These are phyloP conservation scores for Ceratocystis huliohia DNA, from an alignment of 2,329 filamentous ascomycete genomes.

Conservation along the genomic window DNA sequence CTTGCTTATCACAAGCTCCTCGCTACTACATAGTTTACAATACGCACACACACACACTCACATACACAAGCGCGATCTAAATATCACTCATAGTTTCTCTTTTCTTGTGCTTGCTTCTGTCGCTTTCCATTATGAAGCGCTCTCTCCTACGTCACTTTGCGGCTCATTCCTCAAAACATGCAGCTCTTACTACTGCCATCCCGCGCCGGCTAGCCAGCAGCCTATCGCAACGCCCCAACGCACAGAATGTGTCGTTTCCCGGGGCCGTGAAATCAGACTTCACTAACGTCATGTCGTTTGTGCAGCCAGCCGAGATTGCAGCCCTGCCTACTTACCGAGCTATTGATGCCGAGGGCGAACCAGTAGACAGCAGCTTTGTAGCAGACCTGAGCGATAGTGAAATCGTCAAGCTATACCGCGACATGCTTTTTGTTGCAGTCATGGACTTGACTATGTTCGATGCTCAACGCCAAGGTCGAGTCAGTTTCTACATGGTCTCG, in stretches of 20 bases:
- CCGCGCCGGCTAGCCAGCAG: constrained; percentile 29
- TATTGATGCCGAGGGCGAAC: constrained; percentile 73
- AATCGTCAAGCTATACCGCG: constrained; percentile 47
- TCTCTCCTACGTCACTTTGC: background rate
- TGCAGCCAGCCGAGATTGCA: constrained; percentile 55
- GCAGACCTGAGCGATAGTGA: constrained; percentile 55
- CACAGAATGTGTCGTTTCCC: constrained; percentile 59
- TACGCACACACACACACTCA: too few species aligned
- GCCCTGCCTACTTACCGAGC: constrained; percentile 85
- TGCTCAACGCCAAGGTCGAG: constrained; percentile 81
- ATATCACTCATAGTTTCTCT: too few species aligned
- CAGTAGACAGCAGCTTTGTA: constrained; percentile 61
- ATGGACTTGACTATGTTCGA: constrained; percentile 99
- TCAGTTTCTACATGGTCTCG: constrained; percentile 96
- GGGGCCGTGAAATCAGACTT: constrained; percentile 94
- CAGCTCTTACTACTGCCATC: background rate
- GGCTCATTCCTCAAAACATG: background rate
- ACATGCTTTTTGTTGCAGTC: constrained; percentile 59
- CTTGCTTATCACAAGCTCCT: too few species aligned
- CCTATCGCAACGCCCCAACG: constrained; percentile 44
- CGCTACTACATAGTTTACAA: too few species aligned
- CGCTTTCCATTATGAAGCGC: background rate
- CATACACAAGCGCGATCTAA: too few species aligned
- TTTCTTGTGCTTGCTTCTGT: too few species aligned
- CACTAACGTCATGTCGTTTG: constrained; percentile 65